Evolutionary conservation across 495 filamentous ascomycete species (phyloP).

Genomic region (Penicillium canariense): DNA sequence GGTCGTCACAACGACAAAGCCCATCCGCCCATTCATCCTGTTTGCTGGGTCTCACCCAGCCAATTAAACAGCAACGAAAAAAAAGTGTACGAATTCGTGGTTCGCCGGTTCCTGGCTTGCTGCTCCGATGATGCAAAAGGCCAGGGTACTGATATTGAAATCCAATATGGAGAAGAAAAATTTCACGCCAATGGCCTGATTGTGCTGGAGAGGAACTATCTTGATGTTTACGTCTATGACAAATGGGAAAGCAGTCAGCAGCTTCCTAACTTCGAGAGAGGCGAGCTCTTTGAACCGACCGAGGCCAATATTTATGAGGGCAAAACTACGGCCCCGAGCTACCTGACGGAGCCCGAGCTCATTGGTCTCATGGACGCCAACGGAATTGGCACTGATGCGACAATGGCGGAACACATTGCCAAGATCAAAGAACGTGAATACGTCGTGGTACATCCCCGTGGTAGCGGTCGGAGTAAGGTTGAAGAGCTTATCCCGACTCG

Average conservation of each 20-base stretch:
- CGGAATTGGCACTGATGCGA: conserved; percentile 96
- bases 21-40: conserved; percentile 94
- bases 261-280: conserved; percentile 71
- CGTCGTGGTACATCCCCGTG: conserved; percentile 62
- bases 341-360: conserved; percentile 93
- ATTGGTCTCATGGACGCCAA: conserved; percentile 98
- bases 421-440: conserved; percentile 91
- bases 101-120: conserved; percentile 92
- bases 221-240: conserved; percentile 95
- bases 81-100: conserved; percentile 88
- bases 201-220: conserved; percentile 87
- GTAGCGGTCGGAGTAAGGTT: conserved; percentile 54
- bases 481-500: conserved; percentile 89
- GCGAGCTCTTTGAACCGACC: conserved; percentile 81
- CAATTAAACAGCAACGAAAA: conserved; percentile 63
- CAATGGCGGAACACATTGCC: conserved; percentile 97
- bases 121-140: conserved; percentile 94
- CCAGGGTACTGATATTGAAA: conserved; percentile 75
- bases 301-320: conserved; percentile 88
- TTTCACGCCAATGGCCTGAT: conserved; percentile 79
- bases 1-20: conserved; percentile 92
- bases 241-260: conserved; percentile 87
- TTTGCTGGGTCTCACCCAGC: conserved; percentile 68
- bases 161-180: conserved; percentile 77
- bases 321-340: conserved; percentile 77